Base-by-base conservation (phyloP, 2,329 filamentous ascomycete genomes). In the Cercospora zeae-maydis region DNA sequence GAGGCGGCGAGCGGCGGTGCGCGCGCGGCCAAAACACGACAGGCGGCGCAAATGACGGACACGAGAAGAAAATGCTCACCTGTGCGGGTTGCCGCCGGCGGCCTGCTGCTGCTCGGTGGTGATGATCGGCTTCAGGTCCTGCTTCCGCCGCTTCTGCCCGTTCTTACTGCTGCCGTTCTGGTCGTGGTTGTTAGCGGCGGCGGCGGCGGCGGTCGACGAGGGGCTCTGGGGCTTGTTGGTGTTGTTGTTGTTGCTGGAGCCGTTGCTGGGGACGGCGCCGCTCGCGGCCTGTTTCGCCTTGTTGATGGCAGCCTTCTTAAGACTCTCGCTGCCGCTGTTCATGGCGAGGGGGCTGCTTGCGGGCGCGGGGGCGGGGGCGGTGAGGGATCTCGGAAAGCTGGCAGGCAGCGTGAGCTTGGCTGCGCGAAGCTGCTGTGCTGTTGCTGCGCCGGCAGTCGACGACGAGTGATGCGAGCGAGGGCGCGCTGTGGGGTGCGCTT, bases 101-200 rank as follows among this genome's bases (percentile, higher is more conserved):
- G 49, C 49, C 31, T 64, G 61, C 59, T 80, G 76, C 76, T 79
- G 72, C 71, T 90, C 88, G 63, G 84, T 89, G 42, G 88, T 91
- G 77, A 91, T 88, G 73, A 91, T 91, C 71, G 89, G 89, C 78
- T 90, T 90, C 69, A 90, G 79, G 67, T 82, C 80, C 59, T 83
- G 83, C 82, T 91, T 91, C 81, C 88, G 88, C 73, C 88, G 84
- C 82, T 91, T 91, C 82, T 90, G 91, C 67, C 80, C 82, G 63
- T 69, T 71, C 71, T 80, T 81, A 21, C 62, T 59, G 58, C 63
- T 68, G 59, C 64, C 60, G 60, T 62, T 63, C 33, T 36, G 53
- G 33, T 27, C 53, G 53, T 30, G n/a, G 47, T 14, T 30, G 37
- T 51, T 21, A 30, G 53, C 42, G n/a, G 59, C 34, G 7, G 60